Evolutionary conservation across 208 protist genomes (phyloP), one percentile per base, ranked within the genome.

Genomic region (Crithidia bombi): DNA sequence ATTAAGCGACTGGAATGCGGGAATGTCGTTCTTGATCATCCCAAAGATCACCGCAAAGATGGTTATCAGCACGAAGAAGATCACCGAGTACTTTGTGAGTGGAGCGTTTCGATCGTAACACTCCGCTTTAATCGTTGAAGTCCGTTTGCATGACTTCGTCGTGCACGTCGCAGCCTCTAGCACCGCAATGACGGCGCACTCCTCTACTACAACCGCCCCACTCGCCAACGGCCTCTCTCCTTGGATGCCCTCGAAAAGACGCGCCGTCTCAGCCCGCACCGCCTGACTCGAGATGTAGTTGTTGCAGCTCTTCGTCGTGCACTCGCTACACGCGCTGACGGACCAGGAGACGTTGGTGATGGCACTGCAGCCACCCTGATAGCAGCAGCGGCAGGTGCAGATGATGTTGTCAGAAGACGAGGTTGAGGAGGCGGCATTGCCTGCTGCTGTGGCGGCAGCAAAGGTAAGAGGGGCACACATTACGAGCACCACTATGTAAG

Each of bases 331-430:
- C 32, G 65, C 77, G 35, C n/a, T 32, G 14, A 90, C 76, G 3
- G 72, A 51, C 85, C 79, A 90, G 5, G 79, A 81, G 5, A 81
- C 71, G 55, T 92, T 87, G 17, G 68, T 72, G 55, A 89, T 65
- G 23, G 59, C 39, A 21, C 72, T 89, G 75, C 89, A 90, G 41
- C 78, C 83, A 38, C 89, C 85, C 49, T 89, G 83, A 73, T 89
- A 90, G 75, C 89, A 94, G 78, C 85, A 90, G 38, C 89, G 86
- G 51, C 89, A 94, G 28, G 81, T 87, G 72, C 85, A 94, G 21
- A 92, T 58, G 65, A 89, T 69, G 46, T 59, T 80, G 28, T 71
- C 61, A 4, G 46, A 51, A 14, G 46, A 51, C 39, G 51, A 58
- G n/a, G n/a, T n/a, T n/a, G n/a, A n/a, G 2, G 69, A 68, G 14